These are phyloP conservation scores for Lasiodiplodia sp. DNA, from an alignment of 2,329 filamentous ascomycete genomes.

Conservation along the genomic window DNA sequence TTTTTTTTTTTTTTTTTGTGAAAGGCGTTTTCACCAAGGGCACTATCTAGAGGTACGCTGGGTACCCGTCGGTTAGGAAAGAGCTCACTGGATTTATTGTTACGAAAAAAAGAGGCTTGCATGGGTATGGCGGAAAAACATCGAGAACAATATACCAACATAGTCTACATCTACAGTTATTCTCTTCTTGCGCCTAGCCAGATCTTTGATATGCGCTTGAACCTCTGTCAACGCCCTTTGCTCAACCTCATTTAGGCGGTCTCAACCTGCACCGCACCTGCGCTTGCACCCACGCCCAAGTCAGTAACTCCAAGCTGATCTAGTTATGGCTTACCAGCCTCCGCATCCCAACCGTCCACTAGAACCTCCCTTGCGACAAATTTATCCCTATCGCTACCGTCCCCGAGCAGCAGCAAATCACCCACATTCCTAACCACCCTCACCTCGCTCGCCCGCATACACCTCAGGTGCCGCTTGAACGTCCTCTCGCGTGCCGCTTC, in stretches of 20 bases:
- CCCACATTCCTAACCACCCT: conserved; percentile 78
- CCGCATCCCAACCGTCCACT: conserved; percentile 30
- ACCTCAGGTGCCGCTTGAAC: conserved; percentile 63
- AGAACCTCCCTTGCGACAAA: conserved; percentile 60
- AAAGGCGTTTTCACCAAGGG: neutral
- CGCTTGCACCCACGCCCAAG: conserved; percentile 35
- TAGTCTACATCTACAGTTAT: conserved; percentile 1
- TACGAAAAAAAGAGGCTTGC: neutral
- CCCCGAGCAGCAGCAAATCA: conserved; percentile 73
- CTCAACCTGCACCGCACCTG: conserved; percentile 29
- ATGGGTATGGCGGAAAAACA: neutral
- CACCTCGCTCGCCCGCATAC: conserved; percentile 88
- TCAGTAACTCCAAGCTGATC: conserved; percentile 38
- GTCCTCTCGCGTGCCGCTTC: conserved; percentile 60
- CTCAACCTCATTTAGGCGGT: neutral
- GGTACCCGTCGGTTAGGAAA: neutral
- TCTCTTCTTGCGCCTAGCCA: neutral
- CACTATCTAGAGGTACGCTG: neutral
- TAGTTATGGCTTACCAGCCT: conserved; percentile 33
- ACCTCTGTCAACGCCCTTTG: neutral
- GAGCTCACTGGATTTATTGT: too few species aligned
- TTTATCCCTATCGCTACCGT: conserved; percentile 67
- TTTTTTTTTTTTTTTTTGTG: neutral
- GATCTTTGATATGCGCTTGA: neutral
- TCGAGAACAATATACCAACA: neutral